Percentiles rank a stretch among this genome's conserved stretches.
phyloP scores from a whole-genome alignment of 805 yeast species.

The Schwanniomyces sp. region DNA sequence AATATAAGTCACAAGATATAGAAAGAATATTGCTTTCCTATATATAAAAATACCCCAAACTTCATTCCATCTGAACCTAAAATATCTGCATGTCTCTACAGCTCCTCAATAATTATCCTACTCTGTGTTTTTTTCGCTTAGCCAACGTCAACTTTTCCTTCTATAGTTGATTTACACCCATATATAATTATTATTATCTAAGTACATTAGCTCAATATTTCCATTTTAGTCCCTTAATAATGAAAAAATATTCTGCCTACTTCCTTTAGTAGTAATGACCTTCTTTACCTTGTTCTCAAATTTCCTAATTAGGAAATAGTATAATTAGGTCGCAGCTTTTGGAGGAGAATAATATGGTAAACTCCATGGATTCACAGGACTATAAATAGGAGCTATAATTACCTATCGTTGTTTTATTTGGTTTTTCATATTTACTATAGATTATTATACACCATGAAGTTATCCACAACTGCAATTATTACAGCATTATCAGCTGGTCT shows the following conservation, averaged over 20 bases:
- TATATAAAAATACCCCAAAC: too few species aligned
- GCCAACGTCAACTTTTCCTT: background rate
- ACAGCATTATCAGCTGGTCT: slow-evolving; percentile 15
- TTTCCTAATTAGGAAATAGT: background rate
- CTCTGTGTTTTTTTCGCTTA: background rate
- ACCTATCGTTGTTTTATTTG: background rate
- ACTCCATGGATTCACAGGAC: background rate
- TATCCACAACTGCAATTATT: slow-evolving; percentile 10
- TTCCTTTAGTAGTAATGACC: background rate
- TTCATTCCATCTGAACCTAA: too few species aligned
- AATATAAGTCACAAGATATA: too few species aligned
- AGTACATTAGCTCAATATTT: background rate
- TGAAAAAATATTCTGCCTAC: background rate
- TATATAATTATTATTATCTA: background rate
- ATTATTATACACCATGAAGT: slow-evolving; percentile 14
- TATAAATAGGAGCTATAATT: background rate
- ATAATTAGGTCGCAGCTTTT: background rate
- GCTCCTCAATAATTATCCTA: background rate
- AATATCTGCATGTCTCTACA: background rate
- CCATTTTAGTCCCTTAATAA: background rate
- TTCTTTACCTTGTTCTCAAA: background rate
- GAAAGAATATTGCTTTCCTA: too few species aligned
- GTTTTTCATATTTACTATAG: background rate
- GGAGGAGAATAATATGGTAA: background rate
- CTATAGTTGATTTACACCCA: background rate